phyloP scores from a whole-genome alignment of 2,329 filamentous ascomycete species.

The Verticillium nubilum region DNA sequence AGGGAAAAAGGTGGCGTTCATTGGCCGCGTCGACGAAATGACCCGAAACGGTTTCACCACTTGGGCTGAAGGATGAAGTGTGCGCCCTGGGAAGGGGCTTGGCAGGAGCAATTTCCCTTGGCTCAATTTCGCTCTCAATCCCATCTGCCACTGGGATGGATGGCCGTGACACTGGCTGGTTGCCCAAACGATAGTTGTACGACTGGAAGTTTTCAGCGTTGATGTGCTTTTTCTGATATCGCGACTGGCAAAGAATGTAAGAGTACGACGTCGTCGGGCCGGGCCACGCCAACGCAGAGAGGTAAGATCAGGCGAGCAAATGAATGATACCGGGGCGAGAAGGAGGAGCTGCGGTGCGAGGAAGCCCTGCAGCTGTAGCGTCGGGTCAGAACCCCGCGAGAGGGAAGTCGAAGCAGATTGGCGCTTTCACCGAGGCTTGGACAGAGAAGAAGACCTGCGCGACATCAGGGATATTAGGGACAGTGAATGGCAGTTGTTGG shows the following conservation, averaged over 20 bases:
- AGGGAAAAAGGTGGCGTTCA: background rate
- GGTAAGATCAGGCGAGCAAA: background rate
- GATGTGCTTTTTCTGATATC: background rate
- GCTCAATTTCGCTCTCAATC: background rate
- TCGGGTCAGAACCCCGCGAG: too few species aligned
- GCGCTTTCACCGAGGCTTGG: background rate
- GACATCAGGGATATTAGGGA: background rate
- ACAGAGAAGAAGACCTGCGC: background rate
- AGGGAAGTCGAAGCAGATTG: background rate
- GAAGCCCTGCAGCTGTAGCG: background rate
- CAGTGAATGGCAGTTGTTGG: background rate
- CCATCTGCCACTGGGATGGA: background rate
- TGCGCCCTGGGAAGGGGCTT: background rate
- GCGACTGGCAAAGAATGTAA: background rate
- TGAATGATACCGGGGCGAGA: background rate
- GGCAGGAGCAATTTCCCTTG: background rate
- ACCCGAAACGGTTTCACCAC: background rate
- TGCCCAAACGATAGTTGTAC: background rate
- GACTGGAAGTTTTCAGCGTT: background rate
- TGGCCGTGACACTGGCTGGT: background rate
- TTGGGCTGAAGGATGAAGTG: background rate
- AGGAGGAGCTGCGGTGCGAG: background rate
- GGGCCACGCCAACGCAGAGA: background rate
- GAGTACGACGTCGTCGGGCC: background rate
- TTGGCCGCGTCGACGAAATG: background rate